A percentile compares a stretch with the other conserved stretches of the same genome.
Conservation (phyloP, 2,329 filamentous ascomycete genomes). For the Ceratocystis lukuohia region DNA sequence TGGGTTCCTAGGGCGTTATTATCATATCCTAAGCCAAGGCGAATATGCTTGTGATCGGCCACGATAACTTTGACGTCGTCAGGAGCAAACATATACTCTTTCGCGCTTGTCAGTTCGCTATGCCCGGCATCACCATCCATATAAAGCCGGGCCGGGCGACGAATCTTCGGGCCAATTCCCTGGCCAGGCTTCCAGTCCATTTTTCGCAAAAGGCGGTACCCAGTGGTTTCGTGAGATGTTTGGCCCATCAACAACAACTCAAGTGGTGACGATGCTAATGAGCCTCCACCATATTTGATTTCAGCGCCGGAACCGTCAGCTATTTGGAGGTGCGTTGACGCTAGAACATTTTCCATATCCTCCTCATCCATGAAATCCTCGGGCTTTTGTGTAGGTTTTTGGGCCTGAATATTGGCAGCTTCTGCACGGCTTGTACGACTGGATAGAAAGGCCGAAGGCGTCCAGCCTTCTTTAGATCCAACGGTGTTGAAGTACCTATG, state of each 20-base stretch:
- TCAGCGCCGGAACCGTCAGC: constrained; percentile 33
- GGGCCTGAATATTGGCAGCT: constrained; percentile 26
- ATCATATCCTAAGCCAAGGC: constrained; percentile 50
- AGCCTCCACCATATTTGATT: background rate
- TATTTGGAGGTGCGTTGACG: constrained; percentile 62
- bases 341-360: constrained; percentile 74
- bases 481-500: constrained; percentile 91
- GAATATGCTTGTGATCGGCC: constrained; percentile 49
- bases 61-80: constrained; percentile 58
- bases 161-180: constrained; percentile 77
- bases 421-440: constrained; percentile 60
- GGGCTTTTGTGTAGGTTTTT: constrained; percentile 40
- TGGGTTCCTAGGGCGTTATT: background rate
- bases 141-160: constrained; percentile 56
- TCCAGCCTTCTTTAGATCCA: constrained; percentile 96
- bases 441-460: constrained; percentile 80
- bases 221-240: constrained; percentile 71
- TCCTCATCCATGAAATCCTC: constrained; percentile 99
- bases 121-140: background rate
- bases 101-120: background rate
- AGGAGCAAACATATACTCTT: constrained; percentile 64
- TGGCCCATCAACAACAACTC: constrained; percentile 47
- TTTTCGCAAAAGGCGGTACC: constrained; percentile 65
- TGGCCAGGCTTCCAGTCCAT: constrained; percentile 97
- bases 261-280: constrained; percentile 52